A percentile compares a stretch with the other conserved stretches of the same genome.
These are phyloP conservation scores for Epichloe bromicola DNA, from an alignment of 2,329 filamentous ascomycete genomes.

Conservation along the genomic window DNA sequence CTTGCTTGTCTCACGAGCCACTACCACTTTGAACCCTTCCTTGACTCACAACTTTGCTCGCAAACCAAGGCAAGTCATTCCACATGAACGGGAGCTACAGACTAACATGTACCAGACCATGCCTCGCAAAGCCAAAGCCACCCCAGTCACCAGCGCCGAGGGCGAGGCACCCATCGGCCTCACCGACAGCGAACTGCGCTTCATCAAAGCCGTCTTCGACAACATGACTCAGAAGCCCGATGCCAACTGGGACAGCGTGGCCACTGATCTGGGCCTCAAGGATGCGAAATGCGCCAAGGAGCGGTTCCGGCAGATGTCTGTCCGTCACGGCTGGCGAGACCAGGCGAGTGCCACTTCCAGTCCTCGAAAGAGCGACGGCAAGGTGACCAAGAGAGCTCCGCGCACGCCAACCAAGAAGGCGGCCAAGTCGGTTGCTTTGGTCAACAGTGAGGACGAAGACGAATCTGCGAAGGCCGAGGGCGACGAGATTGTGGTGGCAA, in stretches of 20 bases:
- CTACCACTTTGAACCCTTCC: no score
- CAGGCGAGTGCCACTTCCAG: slow-evolving; percentile 7
- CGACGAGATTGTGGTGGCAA: slow-evolving; percentile 2
- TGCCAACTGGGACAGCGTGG: slow-evolving; percentile 28
- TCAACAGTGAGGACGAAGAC: slow-evolving; percentile 7
- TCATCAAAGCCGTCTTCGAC: slow-evolving; percentile 29
- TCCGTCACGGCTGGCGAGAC: slow-evolving; percentile 27
- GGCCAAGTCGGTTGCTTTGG: slow-evolving; percentile 9
- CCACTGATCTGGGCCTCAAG: slow-evolving; percentile 22
- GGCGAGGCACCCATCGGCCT: slow-evolving; percentile 13
- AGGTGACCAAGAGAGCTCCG: slow-evolving; percentile 19
- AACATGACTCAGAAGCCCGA: slow-evolving; percentile 28
- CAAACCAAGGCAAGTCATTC: no score
- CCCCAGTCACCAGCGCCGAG: slow-evolving; percentile 5
- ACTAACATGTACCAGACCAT: background rate
- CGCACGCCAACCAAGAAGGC: slow-evolving; percentile 19
- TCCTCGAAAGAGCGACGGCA: slow-evolving; percentile 19
- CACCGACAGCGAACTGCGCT: slow-evolving; percentile 23
- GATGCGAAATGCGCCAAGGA: slow-evolving; percentile 29
- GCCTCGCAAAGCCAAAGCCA: slow-evolving; percentile 4
- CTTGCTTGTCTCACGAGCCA: no score
- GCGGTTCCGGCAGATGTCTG: slow-evolving; percentile 27
- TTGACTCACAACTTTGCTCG: no score
- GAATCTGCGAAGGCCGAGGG: slow-evolving; percentile 8
- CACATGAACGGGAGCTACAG: no score